Evolutionary conservation across 2,329 filamentous ascomycete genomes (phyloP).

Genomic region (Amauroascus verrucosus): DNA sequence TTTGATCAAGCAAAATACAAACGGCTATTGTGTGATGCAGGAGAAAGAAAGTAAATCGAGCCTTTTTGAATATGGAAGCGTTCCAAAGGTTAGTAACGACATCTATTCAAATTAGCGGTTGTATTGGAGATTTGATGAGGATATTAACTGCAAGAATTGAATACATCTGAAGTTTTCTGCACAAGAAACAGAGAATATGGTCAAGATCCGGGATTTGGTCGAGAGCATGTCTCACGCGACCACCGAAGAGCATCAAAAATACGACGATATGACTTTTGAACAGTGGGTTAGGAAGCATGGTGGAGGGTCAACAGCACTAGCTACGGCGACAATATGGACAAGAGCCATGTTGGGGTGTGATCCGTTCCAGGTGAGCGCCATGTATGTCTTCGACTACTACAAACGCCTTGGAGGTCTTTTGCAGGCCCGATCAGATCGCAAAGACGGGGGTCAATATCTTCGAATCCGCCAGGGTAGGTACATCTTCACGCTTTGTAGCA

Average conservation of each 20-base stretch:
- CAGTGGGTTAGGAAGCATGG: conserved; percentile 29
- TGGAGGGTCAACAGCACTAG: conserved; percentile 22
- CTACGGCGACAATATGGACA: conserved; percentile 32
- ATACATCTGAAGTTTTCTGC: not conserved
- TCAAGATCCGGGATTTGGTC: conserved; percentile 6
- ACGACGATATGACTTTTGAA: conserved; percentile 29
- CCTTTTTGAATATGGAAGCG: conserved; percentile 27
- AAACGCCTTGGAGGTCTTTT: conserved; percentile 28
- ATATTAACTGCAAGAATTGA: not conserved
- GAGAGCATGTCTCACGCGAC: conserved; percentile 2
- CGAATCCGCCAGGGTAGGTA: conserved; percentile 21
- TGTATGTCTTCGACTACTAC: conserved; percentile 34
- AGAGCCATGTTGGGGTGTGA: conserved; percentile 33
- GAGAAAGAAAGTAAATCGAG: conserved; percentile 19
- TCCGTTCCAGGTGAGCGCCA: conserved; percentile 29
- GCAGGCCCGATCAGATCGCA: conserved; percentile 29
- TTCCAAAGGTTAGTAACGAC: conserved; percentile 22
- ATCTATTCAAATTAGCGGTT: conserved; percentile 10
- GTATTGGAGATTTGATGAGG: not conserved
- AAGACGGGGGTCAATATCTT: conserved; percentile 30
- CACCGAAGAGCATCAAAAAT: conserved; percentile 14
- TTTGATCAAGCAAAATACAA: conserved; percentile 26
- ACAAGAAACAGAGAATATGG: conserved; percentile 1
- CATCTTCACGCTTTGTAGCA: not conserved
- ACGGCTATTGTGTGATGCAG: conserved; percentile 25